Evolutionary conservation across 78 protist genomes (phyloP).

Genomic region (Pirum gemmata): DNA sequence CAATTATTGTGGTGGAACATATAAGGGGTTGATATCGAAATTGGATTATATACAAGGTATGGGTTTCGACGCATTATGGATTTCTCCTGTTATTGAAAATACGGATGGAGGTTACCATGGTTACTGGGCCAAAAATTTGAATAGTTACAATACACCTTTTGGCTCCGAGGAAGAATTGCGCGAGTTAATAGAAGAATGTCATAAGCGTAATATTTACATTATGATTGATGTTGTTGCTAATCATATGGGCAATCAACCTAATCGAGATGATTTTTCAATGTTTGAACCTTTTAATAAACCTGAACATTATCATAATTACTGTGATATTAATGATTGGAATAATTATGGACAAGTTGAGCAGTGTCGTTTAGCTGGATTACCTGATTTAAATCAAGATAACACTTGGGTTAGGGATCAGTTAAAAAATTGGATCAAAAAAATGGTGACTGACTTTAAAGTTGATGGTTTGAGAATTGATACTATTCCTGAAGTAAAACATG

Average conservation of each 20-base stretch:
- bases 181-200: not conserved
- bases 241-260: slow-evolving; percentile 58
- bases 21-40: slow-evolving; percentile 51
- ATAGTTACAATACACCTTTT: slow-evolving; percentile 59
- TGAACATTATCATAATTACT: slow-evolving; percentile 49
- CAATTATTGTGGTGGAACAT: slow-evolving; percentile 86
- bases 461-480: slow-evolving; percentile 85
- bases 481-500: slow-evolving; percentile 65
- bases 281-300: slow-evolving; percentile 47
- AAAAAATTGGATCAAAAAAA: not conserved
- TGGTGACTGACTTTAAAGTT: slow-evolving; percentile 18
- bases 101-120: slow-evolving; percentile 78
- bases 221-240: slow-evolving; percentile 76
- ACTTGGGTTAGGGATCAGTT: not conserved
- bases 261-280: slow-evolving; percentile 16
- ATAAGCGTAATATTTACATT: slow-evolving; percentile 43
- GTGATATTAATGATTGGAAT: slow-evolving; percentile 49
- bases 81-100: slow-evolving; percentile 71
- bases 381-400: not conserved
- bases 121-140: slow-evolving; percentile 58
- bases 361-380: not conserved
- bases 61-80: slow-evolving; percentile 91
- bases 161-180: not conserved
- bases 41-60: slow-evolving; percentile 79
- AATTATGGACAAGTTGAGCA: not conserved